These are phyloP conservation scores for Suillus subaureus DNA, from an alignment of 768 basidiomycete species.

Conservation along the genomic window DNA sequence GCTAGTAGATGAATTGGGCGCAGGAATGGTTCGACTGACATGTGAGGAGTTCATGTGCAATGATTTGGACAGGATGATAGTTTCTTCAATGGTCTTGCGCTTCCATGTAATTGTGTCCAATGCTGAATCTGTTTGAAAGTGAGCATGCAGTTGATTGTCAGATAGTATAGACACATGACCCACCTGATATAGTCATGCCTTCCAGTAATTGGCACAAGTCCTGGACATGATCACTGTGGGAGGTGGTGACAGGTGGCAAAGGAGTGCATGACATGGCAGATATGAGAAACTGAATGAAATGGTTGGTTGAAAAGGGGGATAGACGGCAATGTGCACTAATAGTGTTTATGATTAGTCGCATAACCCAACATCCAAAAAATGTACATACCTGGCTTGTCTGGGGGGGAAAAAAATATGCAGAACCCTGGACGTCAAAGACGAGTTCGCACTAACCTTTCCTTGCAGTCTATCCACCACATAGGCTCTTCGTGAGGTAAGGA, in stretches of 20 bases:
- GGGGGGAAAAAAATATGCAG: too few relatives aligned
- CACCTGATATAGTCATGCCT: background rate
- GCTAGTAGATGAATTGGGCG: background rate
- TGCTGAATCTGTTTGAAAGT: background rate
- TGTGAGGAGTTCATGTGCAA: background rate
- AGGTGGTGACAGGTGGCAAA: background rate
- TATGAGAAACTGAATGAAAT: background rate
- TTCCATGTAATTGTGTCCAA: conserved; percentile 3
- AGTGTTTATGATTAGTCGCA: too few relatives aligned
- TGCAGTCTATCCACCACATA: too few relatives aligned
- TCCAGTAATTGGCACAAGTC: background rate
- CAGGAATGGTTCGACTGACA: background rate
- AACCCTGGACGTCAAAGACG: too few relatives aligned
- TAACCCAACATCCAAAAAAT: too few relatives aligned
- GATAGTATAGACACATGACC: background rate
- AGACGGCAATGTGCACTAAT: too few relatives aligned
- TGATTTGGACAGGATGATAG: background rate
- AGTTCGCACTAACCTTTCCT: too few relatives aligned
- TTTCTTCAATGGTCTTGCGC: background rate
- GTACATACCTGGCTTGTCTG: too few relatives aligned
- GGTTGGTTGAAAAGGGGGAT: too few relatives aligned
- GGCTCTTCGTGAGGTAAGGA: too few relatives aligned
- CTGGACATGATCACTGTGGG: background rate
- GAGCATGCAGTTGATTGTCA: background rate
- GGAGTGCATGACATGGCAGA: background rate